Evolutionary conservation across 2,329 filamentous ascomycete species (phyloP).

Genomic region (Teratosphaeria destructans): DNA sequence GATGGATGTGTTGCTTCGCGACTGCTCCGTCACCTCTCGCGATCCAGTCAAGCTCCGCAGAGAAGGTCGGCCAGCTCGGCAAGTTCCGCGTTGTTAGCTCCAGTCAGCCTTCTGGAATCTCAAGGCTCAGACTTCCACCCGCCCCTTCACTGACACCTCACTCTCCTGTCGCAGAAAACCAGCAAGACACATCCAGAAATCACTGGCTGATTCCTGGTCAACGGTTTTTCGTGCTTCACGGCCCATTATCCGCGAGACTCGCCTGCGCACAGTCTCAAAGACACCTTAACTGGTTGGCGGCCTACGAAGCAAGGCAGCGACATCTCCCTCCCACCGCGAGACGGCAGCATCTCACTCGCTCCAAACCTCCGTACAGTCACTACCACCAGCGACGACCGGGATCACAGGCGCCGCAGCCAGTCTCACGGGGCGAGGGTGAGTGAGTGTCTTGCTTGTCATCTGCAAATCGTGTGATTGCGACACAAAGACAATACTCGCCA

Average conservation of each 20-base stretch:
- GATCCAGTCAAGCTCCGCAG: background rate
- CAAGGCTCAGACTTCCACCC: slow-evolving; percentile 5
- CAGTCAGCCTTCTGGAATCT: slow-evolving; percentile 1
- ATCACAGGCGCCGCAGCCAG: slow-evolving; percentile 4
- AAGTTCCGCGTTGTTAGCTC: background rate
- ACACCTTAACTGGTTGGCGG: slow-evolving; percentile 53
- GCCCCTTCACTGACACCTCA: slow-evolving; percentile 7
- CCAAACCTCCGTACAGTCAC: background rate
- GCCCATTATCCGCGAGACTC: slow-evolving; percentile 22
- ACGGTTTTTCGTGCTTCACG: slow-evolving; percentile 3
- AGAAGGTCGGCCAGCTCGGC: slow-evolving; percentile 1
- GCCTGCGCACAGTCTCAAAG: slow-evolving; percentile 29
- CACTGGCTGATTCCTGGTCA: slow-evolving; percentile 2
- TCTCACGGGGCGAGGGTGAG: slow-evolving; percentile 18
- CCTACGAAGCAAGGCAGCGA: slow-evolving; percentile 14
- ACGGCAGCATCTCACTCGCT: background rate
- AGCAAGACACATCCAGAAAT: slow-evolving; percentile 4
- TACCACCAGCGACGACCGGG: background rate
- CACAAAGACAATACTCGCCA: background rate
- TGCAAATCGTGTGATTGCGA: slow-evolving; percentile 1
- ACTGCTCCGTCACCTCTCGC: background rate
- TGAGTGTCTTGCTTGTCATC: slow-evolving; percentile 7
- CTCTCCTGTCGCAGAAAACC: slow-evolving; percentile 16
- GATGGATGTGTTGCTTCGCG: background rate
- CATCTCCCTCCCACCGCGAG: background rate